phyloP scores from a whole-genome alignment of 257 asterid genomes.

The Plantago major region DNA sequence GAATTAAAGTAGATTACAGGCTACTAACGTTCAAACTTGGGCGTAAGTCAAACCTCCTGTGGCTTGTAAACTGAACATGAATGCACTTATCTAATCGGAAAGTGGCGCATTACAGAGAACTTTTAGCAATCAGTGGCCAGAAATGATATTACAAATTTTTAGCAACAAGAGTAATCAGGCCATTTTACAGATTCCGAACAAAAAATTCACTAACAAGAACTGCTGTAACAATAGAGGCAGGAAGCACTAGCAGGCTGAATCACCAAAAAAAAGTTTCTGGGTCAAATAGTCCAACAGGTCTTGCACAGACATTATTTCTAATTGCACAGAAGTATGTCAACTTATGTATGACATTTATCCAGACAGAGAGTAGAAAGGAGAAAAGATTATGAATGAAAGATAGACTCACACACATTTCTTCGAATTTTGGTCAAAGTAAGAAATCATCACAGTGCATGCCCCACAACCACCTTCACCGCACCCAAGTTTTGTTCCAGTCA shows the following conservation, averaged over 20 bases:
- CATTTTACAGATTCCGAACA: background rate
- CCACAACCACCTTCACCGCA: slow-evolving; percentile 99
- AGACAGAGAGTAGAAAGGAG: slow-evolving; percentile 3
- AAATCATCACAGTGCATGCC: slow-evolving; percentile 97
- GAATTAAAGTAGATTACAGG: background rate
- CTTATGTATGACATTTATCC: background rate
- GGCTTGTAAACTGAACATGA: background rate
- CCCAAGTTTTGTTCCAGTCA: slow-evolving; percentile 97
- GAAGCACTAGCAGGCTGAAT: background rate
- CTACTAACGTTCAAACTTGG: no score
- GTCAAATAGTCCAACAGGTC: background rate
- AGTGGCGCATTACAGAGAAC: slow-evolving; percentile 4
- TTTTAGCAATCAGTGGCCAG: no score
- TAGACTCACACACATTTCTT: slow-evolving; percentile 91
- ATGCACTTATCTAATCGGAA: background rate
- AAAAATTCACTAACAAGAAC: slow-evolving; percentile 5
- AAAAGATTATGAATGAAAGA: slow-evolving; percentile 14
- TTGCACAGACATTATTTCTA: background rate
- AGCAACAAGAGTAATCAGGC: background rate
- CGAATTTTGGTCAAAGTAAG: slow-evolving; percentile 62
- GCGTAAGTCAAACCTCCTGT: background rate
- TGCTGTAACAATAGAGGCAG: background rate
- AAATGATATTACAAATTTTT: no score
- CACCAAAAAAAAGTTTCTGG: background rate
- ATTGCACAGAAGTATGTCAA: background rate